Percentiles rank a stretch among this genome's conserved stretches.
Evolutionary conservation across 139 green algal species (phyloP).

Genomic region (Tetradesmus lagerheimii): DNA sequence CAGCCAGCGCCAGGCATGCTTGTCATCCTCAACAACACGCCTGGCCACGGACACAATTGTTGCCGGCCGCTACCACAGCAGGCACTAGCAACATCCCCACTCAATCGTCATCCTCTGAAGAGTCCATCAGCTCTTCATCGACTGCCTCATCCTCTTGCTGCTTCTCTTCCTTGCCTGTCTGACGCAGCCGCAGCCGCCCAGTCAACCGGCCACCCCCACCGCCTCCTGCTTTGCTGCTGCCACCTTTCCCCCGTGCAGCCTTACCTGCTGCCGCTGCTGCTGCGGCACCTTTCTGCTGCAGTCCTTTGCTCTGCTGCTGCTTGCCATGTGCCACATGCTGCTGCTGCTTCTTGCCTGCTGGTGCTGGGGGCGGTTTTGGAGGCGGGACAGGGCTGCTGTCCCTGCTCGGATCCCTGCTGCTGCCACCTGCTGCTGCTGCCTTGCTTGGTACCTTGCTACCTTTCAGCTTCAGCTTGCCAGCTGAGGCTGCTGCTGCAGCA

Average conservation of each 20-base stretch:
- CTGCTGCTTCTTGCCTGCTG: neutral
- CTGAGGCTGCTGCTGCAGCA: neutral
- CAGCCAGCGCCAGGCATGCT: too few relatives aligned
- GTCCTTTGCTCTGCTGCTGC: neutral
- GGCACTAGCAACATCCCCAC: too few relatives aligned
- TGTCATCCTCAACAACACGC: too few relatives aligned
- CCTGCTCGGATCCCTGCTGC: conserved; percentile 20
- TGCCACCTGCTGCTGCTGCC: neutral
- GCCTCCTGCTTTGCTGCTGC: neutral
- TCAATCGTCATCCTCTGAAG: conserved; percentile 17
- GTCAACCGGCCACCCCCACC: neutral
- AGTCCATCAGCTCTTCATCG: conserved; percentile 4
- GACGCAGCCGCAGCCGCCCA: conserved; percentile 18
- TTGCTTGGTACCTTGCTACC: neutral
- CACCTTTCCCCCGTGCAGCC: neutral
- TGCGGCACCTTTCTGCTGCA: neutral
- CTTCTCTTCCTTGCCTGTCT: neutral
- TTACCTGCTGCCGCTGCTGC: neutral
- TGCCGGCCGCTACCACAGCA: too few relatives aligned
- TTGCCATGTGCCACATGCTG: neutral
- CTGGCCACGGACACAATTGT: too few relatives aligned
- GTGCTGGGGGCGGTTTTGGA: neutral
- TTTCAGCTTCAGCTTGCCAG: neutral
- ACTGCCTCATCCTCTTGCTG: conserved; percentile 3
- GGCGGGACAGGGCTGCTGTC: neutral